Conservation (phyloP, 805 yeast genomes). For the Candida peoriensis region DNA sequence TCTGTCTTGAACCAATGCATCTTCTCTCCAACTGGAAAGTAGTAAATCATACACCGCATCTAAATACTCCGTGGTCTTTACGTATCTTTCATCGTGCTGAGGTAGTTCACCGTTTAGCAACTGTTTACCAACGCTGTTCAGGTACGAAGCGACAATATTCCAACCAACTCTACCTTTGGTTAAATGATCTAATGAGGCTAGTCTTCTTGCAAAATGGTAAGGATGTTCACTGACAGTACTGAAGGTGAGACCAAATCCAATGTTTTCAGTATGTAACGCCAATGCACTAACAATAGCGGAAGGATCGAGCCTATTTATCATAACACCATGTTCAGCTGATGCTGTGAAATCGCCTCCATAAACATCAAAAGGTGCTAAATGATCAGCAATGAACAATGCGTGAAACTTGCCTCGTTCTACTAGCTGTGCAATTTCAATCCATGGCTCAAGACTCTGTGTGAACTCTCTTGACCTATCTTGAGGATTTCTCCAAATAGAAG, state of each 20-base stretch:
- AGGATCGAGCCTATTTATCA: constrained; percentile 31
- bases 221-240: constrained; percentile 39
- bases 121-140: constrained; percentile 37
- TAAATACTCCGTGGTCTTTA: constrained; percentile 35
- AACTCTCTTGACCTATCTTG: constrained; percentile 9
- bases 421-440: constrained; percentile 33
- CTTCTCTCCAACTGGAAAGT: constrained; percentile 38
- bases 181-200: constrained; percentile 38
- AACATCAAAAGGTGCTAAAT: constrained; percentile 35
- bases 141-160: constrained; percentile 39
- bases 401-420: constrained; percentile 35
- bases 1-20: constrained; percentile 24
- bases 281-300: constrained; percentile 29
- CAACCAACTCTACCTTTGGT: constrained; percentile 40
- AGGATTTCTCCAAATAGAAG: constrained; percentile 30
- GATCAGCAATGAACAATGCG: constrained; percentile 36
- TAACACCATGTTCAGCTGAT: constrained; percentile 27
- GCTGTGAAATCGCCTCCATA: constrained; percentile 33
- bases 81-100: constrained; percentile 37
- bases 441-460: constrained; percentile 24
- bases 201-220: constrained; percentile 34
- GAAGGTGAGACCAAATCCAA: constrained; percentile 38
- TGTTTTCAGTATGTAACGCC: constrained; percentile 36
- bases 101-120: constrained; percentile 32
- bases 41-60: constrained; percentile 35